phyloP scores from a whole-genome alignment of 2,329 filamentous ascomycete genomes.

The Neofusicoccum sp. region DNA sequence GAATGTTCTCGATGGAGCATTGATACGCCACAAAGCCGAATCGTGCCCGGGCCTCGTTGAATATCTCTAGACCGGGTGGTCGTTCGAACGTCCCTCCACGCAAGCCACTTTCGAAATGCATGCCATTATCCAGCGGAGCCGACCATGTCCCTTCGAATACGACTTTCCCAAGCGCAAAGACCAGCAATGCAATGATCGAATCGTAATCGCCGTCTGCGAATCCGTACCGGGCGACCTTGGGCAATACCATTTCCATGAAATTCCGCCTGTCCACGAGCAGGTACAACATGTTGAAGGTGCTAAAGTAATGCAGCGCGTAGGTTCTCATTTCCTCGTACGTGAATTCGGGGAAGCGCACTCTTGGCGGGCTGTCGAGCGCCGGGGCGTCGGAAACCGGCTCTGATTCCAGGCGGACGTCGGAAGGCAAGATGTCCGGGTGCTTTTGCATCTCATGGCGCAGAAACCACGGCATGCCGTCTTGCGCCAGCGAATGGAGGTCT shows the following conservation, averaged over 20 bases:
- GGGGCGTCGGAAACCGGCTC: neutral
- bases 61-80: conserved; percentile 61
- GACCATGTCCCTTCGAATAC: conserved; percentile 56
- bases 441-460: conserved; percentile 18
- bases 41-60: conserved; percentile 64
- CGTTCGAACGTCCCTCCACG: conserved; percentile 53
- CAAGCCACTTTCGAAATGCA: conserved; percentile 49
- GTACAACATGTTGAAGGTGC: conserved; percentile 23
- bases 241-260: conserved; percentile 17
- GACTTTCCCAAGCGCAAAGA: conserved; percentile 62
- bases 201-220: conserved; percentile 53
- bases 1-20: conserved; percentile 61
- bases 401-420: conserved; percentile 3
- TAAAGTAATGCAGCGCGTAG: conserved; percentile 21
- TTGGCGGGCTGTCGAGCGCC: neutral
- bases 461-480: conserved; percentile 23
- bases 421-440: conserved; percentile 17
- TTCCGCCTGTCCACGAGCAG: conserved; percentile 19
- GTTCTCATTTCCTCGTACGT: conserved; percentile 21
- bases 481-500: conserved; percentile 18
- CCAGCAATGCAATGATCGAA: conserved; percentile 58
- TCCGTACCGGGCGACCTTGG: conserved; percentile 47
- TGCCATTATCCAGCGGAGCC: conserved; percentile 50
- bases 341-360: conserved; percentile 17
- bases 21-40: conserved; percentile 61